These are phyloP conservation scores for Boletus rubescentipes DNA, from an alignment of 768 basidiomycete species.

Conservation along the genomic window DNA sequence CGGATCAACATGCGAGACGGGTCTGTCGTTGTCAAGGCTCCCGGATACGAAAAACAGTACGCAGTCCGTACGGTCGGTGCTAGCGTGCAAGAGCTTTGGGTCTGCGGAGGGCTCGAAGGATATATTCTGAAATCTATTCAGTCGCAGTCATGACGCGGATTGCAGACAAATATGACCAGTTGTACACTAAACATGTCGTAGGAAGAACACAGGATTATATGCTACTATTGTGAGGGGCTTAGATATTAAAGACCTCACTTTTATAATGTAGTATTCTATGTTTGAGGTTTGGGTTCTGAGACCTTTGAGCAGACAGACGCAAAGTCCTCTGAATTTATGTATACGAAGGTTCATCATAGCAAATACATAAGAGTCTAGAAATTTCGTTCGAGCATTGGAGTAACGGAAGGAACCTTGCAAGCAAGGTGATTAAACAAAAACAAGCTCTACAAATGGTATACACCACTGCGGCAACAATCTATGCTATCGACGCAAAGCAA, in stretches of 20 bases:
- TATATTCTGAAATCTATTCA: conserved; percentile 78
- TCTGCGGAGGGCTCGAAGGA: conserved; percentile 91
- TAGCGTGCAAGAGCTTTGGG: conserved; percentile 97
- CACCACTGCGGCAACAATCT: conserved; percentile 21
- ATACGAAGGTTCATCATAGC: too few relatives aligned
- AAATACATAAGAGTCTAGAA: too few relatives aligned
- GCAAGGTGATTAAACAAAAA: background rate
- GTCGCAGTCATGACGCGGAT: conserved; percentile 23
- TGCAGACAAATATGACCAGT: background rate
- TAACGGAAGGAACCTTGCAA: background rate
- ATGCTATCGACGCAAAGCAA: conserved; percentile 14
- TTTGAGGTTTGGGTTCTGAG: too few relatives aligned
- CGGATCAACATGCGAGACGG: conserved; percentile 72
- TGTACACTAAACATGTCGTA: background rate
- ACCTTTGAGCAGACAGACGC: too few relatives aligned
- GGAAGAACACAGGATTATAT: background rate
- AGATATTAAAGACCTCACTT: too few relatives aligned
- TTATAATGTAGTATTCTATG: too few relatives aligned
- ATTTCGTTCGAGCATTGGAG: too few relatives aligned
- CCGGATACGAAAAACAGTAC: conserved; percentile 55
- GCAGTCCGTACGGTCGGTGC: conserved; percentile 75
- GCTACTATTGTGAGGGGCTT: background rate
- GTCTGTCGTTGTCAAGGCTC: conserved; percentile 51
- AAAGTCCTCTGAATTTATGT: too few relatives aligned
- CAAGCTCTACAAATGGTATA: conserved; percentile 27